Base-by-base conservation (phyloP, 1,284 basidiomycete genomes). In the Ganoderma resinaceum region DNA sequence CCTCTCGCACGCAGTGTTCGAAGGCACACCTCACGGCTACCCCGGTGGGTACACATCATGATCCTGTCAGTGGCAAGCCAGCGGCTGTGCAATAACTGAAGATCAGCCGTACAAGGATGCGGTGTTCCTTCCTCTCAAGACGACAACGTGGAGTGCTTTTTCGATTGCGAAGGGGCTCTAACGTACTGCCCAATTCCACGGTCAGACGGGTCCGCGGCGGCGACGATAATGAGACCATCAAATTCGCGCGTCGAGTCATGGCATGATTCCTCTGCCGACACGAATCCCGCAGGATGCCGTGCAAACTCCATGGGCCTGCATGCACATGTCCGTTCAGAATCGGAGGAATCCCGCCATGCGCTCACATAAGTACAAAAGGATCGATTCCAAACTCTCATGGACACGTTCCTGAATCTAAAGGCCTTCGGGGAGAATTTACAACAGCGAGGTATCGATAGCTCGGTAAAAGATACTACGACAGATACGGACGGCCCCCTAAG, bases 361-460 rank as follows among this genome's bases (percentile, higher is more conserved):
- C 29, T 18, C 52, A 33, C 18, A n/a, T 9, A n/a, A n/a, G n/a
- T n/a, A 57, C 40, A 42, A 42, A 42, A 16, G 18, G 18, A 42
- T 42, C 8, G 55, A n/a, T 35, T 35, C 3, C 33, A 37, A 18
- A 11, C 20, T 37, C 55, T 2, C 33, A 11, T 49, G 46, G 9
- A 2, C 55, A 58, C 20, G 55, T n/a, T 14, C 20, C 33, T 33
- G 9, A 16, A 58, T 33, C 31, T 9, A 61, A n/a, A 20, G n/a
- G n/a, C n/a, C n/a, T n/a, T n/a, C n/a, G n/a, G 59, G 29, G 14
- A 49, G 12, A 55, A 31, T 52, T 20, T 68, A 68, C 67, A 68
- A 68, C 67, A 67, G 53, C 20, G 57, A 40, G 62, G 49, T 55
- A 58, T 68, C 63, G 49, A 68, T 68, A 65, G 53, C 33, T 55